Evolutionary conservation across 495 filamentous ascomycete species (phyloP), one percentile per base, ranked within the genome.

Genomic region (Parachaetomium inaequale): DNA sequence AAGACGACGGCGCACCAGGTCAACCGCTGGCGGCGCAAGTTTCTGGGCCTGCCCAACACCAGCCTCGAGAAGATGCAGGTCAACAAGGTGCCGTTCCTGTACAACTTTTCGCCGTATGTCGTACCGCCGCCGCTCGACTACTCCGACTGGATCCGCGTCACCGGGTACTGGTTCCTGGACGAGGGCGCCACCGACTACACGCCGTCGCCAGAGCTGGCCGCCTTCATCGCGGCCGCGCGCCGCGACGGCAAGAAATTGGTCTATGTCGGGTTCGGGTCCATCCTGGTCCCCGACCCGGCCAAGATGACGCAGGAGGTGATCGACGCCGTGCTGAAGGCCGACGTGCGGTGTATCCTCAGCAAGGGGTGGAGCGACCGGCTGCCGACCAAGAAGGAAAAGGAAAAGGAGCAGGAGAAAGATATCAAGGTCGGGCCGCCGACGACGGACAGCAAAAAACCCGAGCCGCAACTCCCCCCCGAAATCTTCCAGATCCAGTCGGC

Each of bases 351-450:
- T 67, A 94, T 98, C 67, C 81, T 98, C 8, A 96, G 91, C 28
- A 98, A 98, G 71, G 94, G 94, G n/a, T 98, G 94, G 94, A 96
- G 92, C n/a, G 94, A 98, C 72, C 85, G 93, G 23, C 81, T 64
- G 8, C 32, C 52, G 68, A 64, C 68, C 70, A 46, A 45, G 12
- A 62, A 62, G 45, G 66, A 68, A 28, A 79, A 85, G 46, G 77
- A 84, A 0, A n/a, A 28, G 23, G 53, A 28, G 21, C 28, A 51
- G 49, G 15, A 32, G 3, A 26, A 51, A 15, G 23, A 52, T 8
- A 17, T 10, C 2, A 75, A 7, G 65, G 26, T 42, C 4, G 12
- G 58, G 11, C 12, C 11, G 25, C 11, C 45, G 11, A 46, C 55
- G 4, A n/a, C n/a, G 36, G 53, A 53, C 1, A 56, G 65, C 5